These are phyloP conservation scores for Luffa aegyptiaca DNA, from an alignment of 306 rosid species.

Conservation along the genomic window DNA sequence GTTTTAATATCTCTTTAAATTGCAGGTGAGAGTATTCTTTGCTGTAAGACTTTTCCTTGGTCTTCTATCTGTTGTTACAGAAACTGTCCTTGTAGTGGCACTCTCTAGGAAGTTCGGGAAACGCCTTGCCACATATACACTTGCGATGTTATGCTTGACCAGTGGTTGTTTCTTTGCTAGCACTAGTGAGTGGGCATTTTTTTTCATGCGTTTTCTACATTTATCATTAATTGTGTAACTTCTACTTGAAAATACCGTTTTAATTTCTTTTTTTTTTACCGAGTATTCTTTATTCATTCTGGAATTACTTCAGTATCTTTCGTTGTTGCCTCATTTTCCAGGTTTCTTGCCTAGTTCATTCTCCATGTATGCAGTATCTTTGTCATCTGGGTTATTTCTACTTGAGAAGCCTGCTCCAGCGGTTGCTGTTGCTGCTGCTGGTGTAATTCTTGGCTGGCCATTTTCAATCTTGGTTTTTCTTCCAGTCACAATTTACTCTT, in stretches of 20 bases:
- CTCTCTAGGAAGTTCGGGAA: constrained; percentile 85
- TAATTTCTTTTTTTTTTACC: background rate
- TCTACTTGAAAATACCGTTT: background rate
- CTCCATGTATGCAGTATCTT: constrained; percentile 92
- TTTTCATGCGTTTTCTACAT: background rate
- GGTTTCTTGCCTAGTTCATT: constrained; percentile 99
- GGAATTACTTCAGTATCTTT: constrained; percentile 6
- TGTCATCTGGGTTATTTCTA: constrained; percentile 83
- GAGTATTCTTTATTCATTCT: constrained; percentile 7
- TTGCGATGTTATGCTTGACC: constrained; percentile 92
- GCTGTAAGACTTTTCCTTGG: constrained; percentile 82
- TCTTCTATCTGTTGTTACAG: constrained; percentile 64
- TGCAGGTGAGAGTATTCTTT: constrained; percentile 87
- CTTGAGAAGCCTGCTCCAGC: constrained; percentile 70
- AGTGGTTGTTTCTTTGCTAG: constrained; percentile 98
- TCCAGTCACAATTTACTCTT: constrained; percentile 66
- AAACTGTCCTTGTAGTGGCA: constrained; percentile 81
- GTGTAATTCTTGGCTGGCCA: constrained; percentile 99
- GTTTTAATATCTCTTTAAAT: background rate
- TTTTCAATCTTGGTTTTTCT: constrained; percentile 92
- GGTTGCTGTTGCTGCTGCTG: constrained; percentile 67
- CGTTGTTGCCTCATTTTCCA: constrained; percentile 19
- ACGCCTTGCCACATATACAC: constrained; percentile 82
- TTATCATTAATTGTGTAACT: background rate
- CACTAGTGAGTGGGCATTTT: constrained; percentile 59